These are phyloP conservation scores for Talaromyces amestolkiae DNA, from an alignment of 2,329 filamentous ascomycete genomes.

Conservation along the genomic window DNA sequence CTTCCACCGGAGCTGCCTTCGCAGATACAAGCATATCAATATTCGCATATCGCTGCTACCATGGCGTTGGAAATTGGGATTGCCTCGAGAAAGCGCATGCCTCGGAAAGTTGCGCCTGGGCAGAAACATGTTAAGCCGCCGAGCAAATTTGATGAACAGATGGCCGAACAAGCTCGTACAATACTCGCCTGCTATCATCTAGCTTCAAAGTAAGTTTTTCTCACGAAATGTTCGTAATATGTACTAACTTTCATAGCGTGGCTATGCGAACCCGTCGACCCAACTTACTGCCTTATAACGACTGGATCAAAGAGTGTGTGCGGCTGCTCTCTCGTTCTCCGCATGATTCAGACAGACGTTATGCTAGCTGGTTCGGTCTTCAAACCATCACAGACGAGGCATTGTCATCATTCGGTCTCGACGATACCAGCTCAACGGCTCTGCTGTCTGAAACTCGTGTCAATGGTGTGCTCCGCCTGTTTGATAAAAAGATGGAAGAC, in stretches of 20 bases:
- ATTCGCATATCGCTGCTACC: constrained; percentile 52
- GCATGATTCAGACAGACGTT: constrained; percentile 30
- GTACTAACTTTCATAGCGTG: constrained; percentile 26
- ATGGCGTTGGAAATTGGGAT: constrained; percentile 50
- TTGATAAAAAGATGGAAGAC: constrained; percentile 35
- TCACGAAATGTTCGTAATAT: constrained; percentile 9
- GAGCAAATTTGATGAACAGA: constrained; percentile 27
- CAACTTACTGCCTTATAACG: constrained; percentile 36
- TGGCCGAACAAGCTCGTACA: constrained; percentile 36
- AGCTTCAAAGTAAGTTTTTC: constrained; percentile 28
- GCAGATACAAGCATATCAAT: constrained; percentile 52
- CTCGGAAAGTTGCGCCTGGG: constrained; percentile 23
- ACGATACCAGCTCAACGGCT: constrained; percentile 34
- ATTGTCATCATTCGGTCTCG: constrained; percentile 36
- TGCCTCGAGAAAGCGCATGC: constrained; percentile 31
- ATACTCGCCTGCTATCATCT: constrained; percentile 36
- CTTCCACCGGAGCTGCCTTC: constrained; percentile 49
- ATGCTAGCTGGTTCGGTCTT: constrained; percentile 36
- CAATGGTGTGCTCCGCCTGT: constrained; percentile 35
- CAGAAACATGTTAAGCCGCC: constrained; percentile 15
- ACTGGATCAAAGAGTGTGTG: constrained; percentile 37
- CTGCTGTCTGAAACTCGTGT: constrained; percentile 34
- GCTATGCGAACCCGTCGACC: constrained; percentile 39
- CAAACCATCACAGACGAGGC: constrained; percentile 36
- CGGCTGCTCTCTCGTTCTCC: constrained; percentile 32